phyloP scores from a whole-genome alignment of 495 filamentous ascomycete species.

The Tuber melanosporum region DNA sequence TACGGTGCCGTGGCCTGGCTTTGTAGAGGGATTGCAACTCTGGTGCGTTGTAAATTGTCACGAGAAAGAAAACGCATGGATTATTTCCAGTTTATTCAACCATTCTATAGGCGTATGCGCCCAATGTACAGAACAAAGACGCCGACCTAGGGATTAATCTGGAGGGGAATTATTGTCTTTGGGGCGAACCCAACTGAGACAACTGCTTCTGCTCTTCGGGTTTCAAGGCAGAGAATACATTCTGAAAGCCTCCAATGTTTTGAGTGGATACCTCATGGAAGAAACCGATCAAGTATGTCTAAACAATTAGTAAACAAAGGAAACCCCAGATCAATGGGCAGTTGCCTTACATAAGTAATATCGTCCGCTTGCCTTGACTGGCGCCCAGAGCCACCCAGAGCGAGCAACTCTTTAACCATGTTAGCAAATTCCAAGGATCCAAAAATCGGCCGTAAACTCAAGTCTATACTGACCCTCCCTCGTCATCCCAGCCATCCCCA shows the following conservation, averaged over 20 bases:
- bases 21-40: background rate
- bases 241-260: conserved; percentile 66
- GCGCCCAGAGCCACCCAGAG: conserved; percentile 54
- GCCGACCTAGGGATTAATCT: background rate
- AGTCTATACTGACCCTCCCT: conserved; percentile 32
- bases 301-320: conserved; percentile 36
- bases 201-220: conserved; percentile 58
- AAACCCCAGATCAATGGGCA: background rate
- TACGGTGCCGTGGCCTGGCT: background rate
- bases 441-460: background rate
- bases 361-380: conserved; percentile 71
- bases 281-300: conserved; percentile 72
- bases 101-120: background rate
- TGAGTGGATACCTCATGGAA: conserved; percentile 62
- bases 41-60: background rate
- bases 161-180: conserved; percentile 9
- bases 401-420: conserved; percentile 60
- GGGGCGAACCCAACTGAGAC: conserved; percentile 25
- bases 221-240: conserved; percentile 62
- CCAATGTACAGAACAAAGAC: background rate
- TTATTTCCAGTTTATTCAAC: background rate
- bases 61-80: conserved; percentile 17
- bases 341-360: conserved; percentile 54
- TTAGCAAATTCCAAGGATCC: conserved; percentile 6
- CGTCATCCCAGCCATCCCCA: conserved; percentile 62